phyloP scores from a whole-genome alignment of 2,329 filamentous ascomycete genomes.

The Colletotrichum sp. region DNA sequence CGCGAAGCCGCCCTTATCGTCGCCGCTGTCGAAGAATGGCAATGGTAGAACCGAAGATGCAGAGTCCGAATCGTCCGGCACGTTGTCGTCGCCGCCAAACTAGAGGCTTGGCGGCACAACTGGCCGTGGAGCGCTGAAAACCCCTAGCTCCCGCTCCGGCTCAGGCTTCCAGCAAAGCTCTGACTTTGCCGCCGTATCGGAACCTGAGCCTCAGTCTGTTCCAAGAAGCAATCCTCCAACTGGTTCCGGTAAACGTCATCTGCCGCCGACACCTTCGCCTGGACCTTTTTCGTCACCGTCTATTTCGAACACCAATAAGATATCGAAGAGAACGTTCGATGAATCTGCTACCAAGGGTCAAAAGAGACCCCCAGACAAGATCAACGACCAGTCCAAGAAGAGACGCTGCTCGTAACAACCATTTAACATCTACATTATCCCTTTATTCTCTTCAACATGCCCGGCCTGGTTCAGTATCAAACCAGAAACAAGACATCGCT shows the following conservation, averaged over 20 bases:
- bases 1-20: constrained; percentile 52
- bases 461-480: background rate
- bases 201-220: background rate
- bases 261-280: background rate
- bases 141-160: background rate
- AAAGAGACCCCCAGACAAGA: background rate
- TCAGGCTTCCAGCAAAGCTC: background rate
- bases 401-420: background rate
- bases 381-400: background rate
- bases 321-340: background rate
- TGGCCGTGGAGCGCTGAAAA: background rate
- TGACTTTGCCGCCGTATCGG: background rate
- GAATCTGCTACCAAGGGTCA: background rate
- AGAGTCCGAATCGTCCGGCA: constrained; percentile 62
- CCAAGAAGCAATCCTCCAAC: background rate
- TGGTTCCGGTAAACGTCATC: background rate
- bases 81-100: constrained; percentile 57
- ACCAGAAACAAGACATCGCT: background rate
- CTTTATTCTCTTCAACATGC: background rate
- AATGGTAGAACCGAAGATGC: constrained; percentile 47
- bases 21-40: constrained; percentile 55
- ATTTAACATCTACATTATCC: background rate
- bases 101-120: constrained; percentile 1
- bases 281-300: background rate
- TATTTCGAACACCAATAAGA: background rate